Conservation (phyloP, 169 alveolate species). For the Babesia bigemina region DNA sequence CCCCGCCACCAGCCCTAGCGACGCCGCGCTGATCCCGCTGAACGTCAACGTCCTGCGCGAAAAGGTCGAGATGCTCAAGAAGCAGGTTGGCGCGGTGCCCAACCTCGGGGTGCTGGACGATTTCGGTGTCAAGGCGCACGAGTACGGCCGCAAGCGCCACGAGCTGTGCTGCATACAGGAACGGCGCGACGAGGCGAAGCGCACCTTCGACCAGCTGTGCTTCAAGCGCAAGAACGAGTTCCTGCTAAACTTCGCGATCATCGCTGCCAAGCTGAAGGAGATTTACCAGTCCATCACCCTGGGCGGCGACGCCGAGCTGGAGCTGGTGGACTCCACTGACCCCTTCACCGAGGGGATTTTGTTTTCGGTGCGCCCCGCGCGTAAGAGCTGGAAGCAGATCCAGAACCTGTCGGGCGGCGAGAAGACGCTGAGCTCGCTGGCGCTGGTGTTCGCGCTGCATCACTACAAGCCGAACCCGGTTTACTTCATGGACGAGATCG, state of each 20-base stretch:
- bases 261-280: slow-evolving; percentile 86
- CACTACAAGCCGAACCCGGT: slow-evolving; percentile 97
- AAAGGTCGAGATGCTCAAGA: slow-evolving; percentile 70
- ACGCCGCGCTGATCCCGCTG: background rate
- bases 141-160: slow-evolving; percentile 60
- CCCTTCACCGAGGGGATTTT: slow-evolving; percentile 97
- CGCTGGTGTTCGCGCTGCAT: slow-evolving; percentile 98
- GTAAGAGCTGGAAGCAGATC: slow-evolving; percentile 97
- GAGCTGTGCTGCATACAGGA: slow-evolving; percentile 63
- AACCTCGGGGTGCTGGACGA: slow-evolving; percentile 67
- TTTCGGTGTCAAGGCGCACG: slow-evolving; percentile 70
- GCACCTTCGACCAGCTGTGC: slow-evolving; percentile 62
- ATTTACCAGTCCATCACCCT: slow-evolving; percentile 88
- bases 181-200: slow-evolving; percentile 68
- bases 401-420: slow-evolving; percentile 98
- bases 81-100: slow-evolving; percentile 52
- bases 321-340: slow-evolving; percentile 93
- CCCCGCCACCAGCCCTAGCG: slow-evolving; percentile 7
- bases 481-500: slow-evolving; percentile 99
- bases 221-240: slow-evolving; percentile 79
- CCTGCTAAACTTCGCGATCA: slow-evolving; percentile 79
- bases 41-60: slow-evolving; percentile 60
- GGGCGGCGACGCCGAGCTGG: slow-evolving; percentile 99
- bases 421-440: slow-evolving; percentile 94
- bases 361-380: slow-evolving; percentile 96